Conservation (phyloP, 345 rosid species). For the Eucalyptus sp. region DNA sequence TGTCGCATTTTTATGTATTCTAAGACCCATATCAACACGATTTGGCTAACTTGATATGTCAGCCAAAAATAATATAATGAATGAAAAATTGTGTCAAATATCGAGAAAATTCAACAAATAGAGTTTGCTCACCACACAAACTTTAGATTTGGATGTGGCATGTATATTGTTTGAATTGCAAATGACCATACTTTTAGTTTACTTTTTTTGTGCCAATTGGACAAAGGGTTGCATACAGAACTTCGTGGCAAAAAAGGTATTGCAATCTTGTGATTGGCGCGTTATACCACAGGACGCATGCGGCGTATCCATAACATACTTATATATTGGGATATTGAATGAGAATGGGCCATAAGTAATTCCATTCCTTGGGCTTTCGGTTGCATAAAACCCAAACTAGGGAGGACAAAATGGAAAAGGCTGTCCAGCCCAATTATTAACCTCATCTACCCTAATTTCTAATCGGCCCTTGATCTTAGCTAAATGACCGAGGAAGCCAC, state of each 20-base stretch:
- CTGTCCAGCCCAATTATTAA: not conserved
- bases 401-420: not conserved
- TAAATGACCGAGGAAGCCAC: not conserved
- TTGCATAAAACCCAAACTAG: not conserved
- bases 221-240: not conserved
- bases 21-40: not conserved
- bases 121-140: not conserved
- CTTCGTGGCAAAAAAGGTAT: not conserved
- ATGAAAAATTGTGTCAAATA: not conserved
- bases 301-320: not conserved
- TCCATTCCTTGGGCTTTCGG: not conserved
- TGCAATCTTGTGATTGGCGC: not conserved
- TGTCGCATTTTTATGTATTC: not conserved
- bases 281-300: not conserved
- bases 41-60: not conserved
- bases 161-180: not conserved
- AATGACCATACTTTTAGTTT: not conserved
- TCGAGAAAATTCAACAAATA: not conserved
- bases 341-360: not conserved
- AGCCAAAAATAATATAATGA: not conserved
- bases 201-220: not conserved
- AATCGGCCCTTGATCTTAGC: not conserved
- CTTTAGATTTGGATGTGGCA: not conserved
- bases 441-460: not conserved
- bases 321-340: not conserved